phyloP scores from a whole-genome alignment of 1,284 basidiomycete genomes.

The Cryptococcus sp. region DNA sequence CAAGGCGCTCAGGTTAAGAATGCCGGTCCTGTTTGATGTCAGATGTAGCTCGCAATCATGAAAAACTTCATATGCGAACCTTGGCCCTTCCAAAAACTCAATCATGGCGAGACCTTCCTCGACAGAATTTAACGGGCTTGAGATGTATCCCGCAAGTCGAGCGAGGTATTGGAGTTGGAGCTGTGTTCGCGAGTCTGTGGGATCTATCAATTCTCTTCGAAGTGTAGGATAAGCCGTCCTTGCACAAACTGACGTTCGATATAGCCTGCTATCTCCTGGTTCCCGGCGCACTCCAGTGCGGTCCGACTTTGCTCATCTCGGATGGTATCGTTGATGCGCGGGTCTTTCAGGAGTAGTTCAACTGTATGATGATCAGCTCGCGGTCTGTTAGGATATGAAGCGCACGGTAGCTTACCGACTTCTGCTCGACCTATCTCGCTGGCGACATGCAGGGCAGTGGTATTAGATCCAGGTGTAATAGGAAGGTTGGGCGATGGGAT shows the following conservation, averaged over 20 bases:
- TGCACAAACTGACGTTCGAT: constrained; percentile 65
- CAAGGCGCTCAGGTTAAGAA: constrained; percentile 56
- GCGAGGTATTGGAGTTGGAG: constrained; percentile 76
- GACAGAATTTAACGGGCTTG: constrained; percentile 58
- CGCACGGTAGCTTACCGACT: constrained; percentile 56
- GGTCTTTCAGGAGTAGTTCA: constrained; percentile 71
- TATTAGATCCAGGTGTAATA: constrained; percentile 67
- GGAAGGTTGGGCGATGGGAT: constrained; percentile 56
- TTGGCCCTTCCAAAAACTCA: constrained; percentile 59
- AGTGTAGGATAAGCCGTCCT: not conserved
- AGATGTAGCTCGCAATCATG: constrained; percentile 10
- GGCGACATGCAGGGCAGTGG: constrained; percentile 84
- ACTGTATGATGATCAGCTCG: constrained; percentile 49
- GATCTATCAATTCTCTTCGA: not conserved
- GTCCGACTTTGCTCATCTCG: constrained; percentile 71
- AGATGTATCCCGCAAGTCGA: constrained; percentile 69
- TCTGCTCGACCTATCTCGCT: constrained; percentile 77
- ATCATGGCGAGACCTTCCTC: constrained; percentile 44
- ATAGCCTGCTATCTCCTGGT: constrained; percentile 63
- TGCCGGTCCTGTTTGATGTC: constrained; percentile 31
- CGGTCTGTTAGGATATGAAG: not conserved
- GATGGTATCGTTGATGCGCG: constrained; percentile 76
- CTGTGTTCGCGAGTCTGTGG: constrained; percentile 73
- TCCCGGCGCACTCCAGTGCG: constrained; percentile 70
- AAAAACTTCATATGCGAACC: constrained; percentile 58